Evolutionary conservation across 2,329 filamentous ascomycete species (phyloP), one percentile per base, ranked within the genome.

Genomic region (Bimuria novae-zelandiae): DNA sequence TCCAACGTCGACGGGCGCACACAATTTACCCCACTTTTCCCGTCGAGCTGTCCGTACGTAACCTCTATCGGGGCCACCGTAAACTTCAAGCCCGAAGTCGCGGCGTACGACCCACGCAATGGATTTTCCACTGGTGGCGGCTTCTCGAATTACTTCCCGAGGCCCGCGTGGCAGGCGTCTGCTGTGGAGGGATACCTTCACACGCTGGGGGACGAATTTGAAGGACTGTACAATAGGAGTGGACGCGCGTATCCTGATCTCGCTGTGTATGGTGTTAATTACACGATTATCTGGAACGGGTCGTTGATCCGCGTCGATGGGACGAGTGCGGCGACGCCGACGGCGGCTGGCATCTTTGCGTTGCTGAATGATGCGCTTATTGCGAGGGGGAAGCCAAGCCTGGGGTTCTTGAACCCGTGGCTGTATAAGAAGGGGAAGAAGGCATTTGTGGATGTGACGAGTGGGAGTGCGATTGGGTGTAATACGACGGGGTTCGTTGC

Each of bases 31-130:
- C 80, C 85, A 1, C 80, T 79, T 4, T 90, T 89, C 71, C 88
- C 88, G 0, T 82, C 81, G 0, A 81, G 82, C 0, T 90, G 88
- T 61, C 87, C 87, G 0, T 90, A 83, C 68, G 82, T 89, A 7
- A 90, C 88, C 0, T 75, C 80, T 2, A 82, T 90, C 1, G 88
- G 88, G 6, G 87, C 82, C 1, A 86, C 84, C 1, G 74, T 77
- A 56, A 72, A 76, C 57, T 75, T 79, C 36, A 66, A 77, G 54
- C 84, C 84, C 1, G 86, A 87, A 55, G 77, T 76, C 56, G 62
- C 60, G 0, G 56, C 54, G 0, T 54, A 57, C 35, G 56, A 68
- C 6, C 37, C 70, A 1, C 69, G 23, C 61, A 74, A 51, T 27
- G 62, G 60, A 22, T 52, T 48, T 37, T 39, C 50, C 22, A 51